These are phyloP conservation scores for Beta vulgaris DNA, from an alignment of 148 eudicot genomes.

Conservation along the genomic window DNA sequence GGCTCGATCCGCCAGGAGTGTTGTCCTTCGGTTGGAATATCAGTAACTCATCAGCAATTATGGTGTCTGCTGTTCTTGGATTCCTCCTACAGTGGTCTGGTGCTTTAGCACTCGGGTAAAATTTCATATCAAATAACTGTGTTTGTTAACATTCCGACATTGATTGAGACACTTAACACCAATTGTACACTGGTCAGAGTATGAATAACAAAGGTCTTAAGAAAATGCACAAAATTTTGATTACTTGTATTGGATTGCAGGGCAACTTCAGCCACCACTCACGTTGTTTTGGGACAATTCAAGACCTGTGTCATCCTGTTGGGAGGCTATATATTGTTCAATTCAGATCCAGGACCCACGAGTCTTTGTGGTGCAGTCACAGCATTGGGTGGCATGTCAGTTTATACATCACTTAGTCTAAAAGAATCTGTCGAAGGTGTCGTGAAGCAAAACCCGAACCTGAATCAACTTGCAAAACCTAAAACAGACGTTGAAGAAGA, in stretches of 20 bases:
- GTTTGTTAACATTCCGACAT: neutral
- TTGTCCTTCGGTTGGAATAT: constrained; percentile 66
- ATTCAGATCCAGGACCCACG: constrained; percentile 72
- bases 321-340: constrained; percentile 70
- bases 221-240: neutral
- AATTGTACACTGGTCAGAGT: too few relatives aligned
- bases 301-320: constrained; percentile 81
- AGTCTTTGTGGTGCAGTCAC: constrained; percentile 72
- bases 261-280: constrained; percentile 90
- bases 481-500: constrained; percentile 43
- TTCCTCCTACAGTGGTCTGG: constrained; percentile 92
- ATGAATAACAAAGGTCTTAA: neutral
- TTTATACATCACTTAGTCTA: constrained; percentile 66
- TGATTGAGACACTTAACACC: neutral
- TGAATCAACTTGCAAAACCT: constrained; percentile 37
- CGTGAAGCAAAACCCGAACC: constrained; percentile 34
- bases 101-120: constrained; percentile 84
- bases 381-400: constrained; percentile 82
- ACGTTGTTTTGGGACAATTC: constrained; percentile 86
- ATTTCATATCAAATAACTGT: neutral
- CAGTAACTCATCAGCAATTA: constrained; percentile 47
- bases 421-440: constrained; percentile 35
- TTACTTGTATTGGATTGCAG: constrained; percentile 32
- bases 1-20: constrained; percentile 88
- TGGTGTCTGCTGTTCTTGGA: constrained; percentile 71